Percentiles rank a stretch among this genome's conserved stretches.
Evolutionary conservation across 1,139 yeast species (phyloP).

Genomic region (Williopsis jadinii): DNA sequence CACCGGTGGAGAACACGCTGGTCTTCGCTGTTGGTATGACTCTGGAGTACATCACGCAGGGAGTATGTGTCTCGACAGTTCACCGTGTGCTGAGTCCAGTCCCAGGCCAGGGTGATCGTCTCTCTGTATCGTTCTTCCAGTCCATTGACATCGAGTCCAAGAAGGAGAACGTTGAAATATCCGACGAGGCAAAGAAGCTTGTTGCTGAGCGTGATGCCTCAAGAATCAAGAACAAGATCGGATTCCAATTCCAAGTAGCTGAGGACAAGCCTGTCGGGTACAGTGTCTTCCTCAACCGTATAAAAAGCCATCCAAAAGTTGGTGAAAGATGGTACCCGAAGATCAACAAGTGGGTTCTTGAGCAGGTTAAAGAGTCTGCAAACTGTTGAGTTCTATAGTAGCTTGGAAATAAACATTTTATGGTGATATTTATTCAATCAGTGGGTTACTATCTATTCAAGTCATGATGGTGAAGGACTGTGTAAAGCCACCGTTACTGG

Average conservation of each 20-base stretch:
- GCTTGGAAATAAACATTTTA: too few relatives aligned
- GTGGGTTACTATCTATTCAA: background rate
- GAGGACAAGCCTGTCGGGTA: conserved; percentile 42
- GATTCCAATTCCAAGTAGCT: conserved; percentile 47
- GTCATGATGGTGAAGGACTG: conserved; percentile 7
- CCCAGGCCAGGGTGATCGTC: conserved; percentile 44
- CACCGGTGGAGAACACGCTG: conserved; percentile 34
- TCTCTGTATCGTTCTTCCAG: conserved; percentile 49
- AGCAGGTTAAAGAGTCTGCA: conserved; percentile 14
- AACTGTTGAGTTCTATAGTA: conserved; percentile 4
- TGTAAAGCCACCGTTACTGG: conserved; percentile 16
- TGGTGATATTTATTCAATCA: background rate
- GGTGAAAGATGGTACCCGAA: conserved; percentile 59
- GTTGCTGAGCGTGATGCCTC: conserved; percentile 33
- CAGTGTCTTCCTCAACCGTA: conserved; percentile 55
- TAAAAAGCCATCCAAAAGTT: conserved; percentile 63
- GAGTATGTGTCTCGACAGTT: conserved; percentile 60
- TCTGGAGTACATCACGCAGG: conserved; percentile 45
- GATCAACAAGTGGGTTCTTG: conserved; percentile 19
- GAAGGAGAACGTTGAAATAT: conserved; percentile 33
- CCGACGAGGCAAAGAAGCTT: conserved; percentile 28
- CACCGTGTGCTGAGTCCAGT: conserved; percentile 55
- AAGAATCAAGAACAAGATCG: conserved; percentile 36
- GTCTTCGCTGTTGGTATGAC: conserved; percentile 53
- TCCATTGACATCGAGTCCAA: conserved; percentile 42